Conservation (phyloP, 257 asterid species). For the Scutellaria minor region DNA sequence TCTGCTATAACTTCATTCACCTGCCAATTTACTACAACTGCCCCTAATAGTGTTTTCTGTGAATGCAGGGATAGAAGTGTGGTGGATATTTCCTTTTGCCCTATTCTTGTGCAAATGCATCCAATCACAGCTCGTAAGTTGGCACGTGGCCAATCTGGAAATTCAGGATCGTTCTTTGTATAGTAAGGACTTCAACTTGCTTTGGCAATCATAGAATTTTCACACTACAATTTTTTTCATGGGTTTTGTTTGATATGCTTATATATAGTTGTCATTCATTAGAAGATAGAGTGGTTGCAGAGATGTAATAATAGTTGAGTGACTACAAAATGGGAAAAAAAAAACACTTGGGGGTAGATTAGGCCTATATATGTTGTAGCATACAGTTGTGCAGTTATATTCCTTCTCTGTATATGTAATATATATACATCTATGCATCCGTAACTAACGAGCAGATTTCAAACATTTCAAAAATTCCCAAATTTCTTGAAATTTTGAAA, state of each 20-base stretch:
- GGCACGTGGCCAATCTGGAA: conserved; percentile 94
- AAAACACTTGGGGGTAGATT: conserved; percentile 31
- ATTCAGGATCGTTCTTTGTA: conserved; percentile 93
- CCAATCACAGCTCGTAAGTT: conserved; percentile 85
- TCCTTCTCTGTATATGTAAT: conserved; percentile 16
- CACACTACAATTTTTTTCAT: conserved; percentile 47
- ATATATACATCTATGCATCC: background rate
- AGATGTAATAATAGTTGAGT: conserved; percentile 48
- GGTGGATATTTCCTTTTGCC: conserved; percentile 98
- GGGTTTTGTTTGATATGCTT: conserved; percentile 48
- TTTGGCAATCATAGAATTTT: conserved; percentile 74
- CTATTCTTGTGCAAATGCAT: conserved; percentile 83
- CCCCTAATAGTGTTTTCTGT: conserved; percentile 18
- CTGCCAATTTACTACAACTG: background rate
- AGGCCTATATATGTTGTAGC: conserved; percentile 21
- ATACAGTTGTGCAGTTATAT: background rate
- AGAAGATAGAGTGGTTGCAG: conserved; percentile 44
- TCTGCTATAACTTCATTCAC: background rate
- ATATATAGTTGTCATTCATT: conserved; percentile 37
- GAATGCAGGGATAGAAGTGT: conserved; percentile 92
- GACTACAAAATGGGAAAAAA: conserved; percentile 28
- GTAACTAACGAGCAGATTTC: no score
- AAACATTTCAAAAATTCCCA: no score
- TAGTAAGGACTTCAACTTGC: conserved; percentile 78
- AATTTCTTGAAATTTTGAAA: no score